phyloP scores from a whole-genome alignment of 1,284 basidiomycete species.

The Ustilago loliicola region DNA sequence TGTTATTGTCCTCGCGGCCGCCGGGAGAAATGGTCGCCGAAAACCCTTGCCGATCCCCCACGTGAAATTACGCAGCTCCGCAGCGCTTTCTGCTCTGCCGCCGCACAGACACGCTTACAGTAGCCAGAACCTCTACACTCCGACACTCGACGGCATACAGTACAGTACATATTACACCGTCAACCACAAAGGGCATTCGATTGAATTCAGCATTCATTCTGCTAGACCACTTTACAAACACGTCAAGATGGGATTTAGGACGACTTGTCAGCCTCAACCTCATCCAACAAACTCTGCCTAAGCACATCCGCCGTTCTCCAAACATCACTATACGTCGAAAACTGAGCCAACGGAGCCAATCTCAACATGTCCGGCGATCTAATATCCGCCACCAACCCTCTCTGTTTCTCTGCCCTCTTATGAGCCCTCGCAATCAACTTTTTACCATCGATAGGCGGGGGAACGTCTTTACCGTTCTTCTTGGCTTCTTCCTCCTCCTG shows the following conservation, averaged over 20 bases:
- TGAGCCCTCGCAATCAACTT: slow-evolving; percentile 60
- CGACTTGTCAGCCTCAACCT: slow-evolving; percentile 26
- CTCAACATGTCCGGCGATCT: slow-evolving; percentile 65
- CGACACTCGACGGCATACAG: neutral
- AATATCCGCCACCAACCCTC: slow-evolving; percentile 63
- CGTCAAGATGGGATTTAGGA: neutral
- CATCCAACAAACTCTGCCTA: slow-evolving; percentile 42
- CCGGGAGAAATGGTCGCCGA: neutral
- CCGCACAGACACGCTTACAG: neutral
- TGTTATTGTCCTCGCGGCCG: neutral
- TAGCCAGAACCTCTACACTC: neutral
- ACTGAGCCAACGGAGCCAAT: slow-evolving; percentile 67
- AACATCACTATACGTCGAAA: slow-evolving; percentile 61
- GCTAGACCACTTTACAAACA: neutral
- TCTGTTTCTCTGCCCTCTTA: slow-evolving; percentile 50
- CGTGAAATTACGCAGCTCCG: neutral
- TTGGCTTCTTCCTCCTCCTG: slow-evolving; percentile 1
- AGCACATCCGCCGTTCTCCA: slow-evolving; percentile 60
- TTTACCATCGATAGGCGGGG: slow-evolving; percentile 53
- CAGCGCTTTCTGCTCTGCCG: neutral
- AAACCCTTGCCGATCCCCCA: slow-evolving; percentile 2
- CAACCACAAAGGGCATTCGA: neutral
- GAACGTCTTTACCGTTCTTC: slow-evolving; percentile 44
- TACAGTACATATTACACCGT: neutral
- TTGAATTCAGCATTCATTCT: neutral